Evolutionary conservation across 2,329 filamentous ascomycete species (phyloP), one percentile per base, ranked within the genome.

Genomic region (Aspergillus novoparasiticus): DNA sequence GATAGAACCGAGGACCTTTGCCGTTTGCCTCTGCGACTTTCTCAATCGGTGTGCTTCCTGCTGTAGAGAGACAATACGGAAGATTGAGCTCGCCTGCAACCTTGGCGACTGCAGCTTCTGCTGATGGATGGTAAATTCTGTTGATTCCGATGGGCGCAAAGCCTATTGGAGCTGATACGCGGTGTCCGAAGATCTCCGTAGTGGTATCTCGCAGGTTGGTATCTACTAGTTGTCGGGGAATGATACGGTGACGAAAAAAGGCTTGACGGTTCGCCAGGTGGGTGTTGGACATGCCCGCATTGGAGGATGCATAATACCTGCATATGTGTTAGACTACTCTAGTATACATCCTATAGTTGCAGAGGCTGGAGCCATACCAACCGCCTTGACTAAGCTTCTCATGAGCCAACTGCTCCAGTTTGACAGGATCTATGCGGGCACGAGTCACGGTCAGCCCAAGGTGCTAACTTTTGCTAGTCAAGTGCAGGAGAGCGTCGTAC

Each of bases 141-240:
- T 90, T 89, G 68, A 90, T 89, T 5, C 87, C 87, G 32, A 89
- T 84, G 0, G 87, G 87, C 0, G 87, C 85, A 69, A 90, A 87
- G n/a, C 86, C 86, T 57, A 90, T 85, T 0, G 87, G 87, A 0
- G 86, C 86, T 2, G 82, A 79, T 16, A 87, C 83, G 56, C 81
- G 80, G 72, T 89, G 85, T 16, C 87, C 85, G 73, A 89, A 90
- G 64, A 90, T 86, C 4, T 76, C 78, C 14, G 85, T 85, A 1
- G 76, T 75, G 1, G 85, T 87, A 68, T 89, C 86, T 43, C 86
- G 83, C 36, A 74, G 75, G 70, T 86, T 87, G 9, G 85, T 89
- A 74, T 89, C 86, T 48, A 88, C 82, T 1, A 90, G 83, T 79
- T 85, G 86, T 51, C 83, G 82, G 0, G 87, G 86, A 54, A 90